phyloP scores from a whole-genome alignment of 2,329 filamentous ascomycete species.

The Fusarium luffae region DNA sequence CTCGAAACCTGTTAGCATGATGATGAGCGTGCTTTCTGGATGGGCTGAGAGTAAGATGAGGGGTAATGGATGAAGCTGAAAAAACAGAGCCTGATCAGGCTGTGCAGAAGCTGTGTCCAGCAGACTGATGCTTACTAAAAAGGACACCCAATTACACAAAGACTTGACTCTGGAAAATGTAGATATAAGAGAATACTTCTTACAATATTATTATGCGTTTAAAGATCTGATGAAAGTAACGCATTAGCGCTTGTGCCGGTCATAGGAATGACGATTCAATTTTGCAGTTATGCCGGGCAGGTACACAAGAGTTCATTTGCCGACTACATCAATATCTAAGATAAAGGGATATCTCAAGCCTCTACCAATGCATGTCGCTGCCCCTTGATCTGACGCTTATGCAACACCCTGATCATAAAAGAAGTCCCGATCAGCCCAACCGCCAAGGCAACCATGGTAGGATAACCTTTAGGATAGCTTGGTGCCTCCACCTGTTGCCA shows the following conservation, averaged over 20 bases:
- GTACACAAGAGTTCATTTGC: no score
- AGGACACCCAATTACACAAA: no score
- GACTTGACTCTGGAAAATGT: no score
- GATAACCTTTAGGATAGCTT: conserved; percentile 68
- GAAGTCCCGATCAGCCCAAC: conserved; percentile 62
- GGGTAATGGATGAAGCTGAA: background rate
- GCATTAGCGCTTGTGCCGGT: no score
- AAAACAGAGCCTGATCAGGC: background rate
- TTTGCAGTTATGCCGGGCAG: no score
- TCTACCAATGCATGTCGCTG: background rate
- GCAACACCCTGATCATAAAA: conserved; percentile 55
- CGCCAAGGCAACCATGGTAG: conserved; percentile 63
- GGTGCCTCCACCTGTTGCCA: conserved; percentile 75
- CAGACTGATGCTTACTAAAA: no score
- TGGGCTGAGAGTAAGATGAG: background rate
- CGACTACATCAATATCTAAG: no score
- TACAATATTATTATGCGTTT: no score
- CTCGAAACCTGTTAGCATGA: conserved; percentile 3
- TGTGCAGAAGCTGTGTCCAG: no score
- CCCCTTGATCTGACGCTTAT: conserved; percentile 19
- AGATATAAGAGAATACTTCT: no score
- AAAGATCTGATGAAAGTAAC: no score
- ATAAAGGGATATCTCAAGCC: background rate
- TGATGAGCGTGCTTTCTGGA: rapidly evolving
- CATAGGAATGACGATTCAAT: no score